Conservation (phyloP, 331 rosid genomes). For the Quercus tomentella region DNA sequence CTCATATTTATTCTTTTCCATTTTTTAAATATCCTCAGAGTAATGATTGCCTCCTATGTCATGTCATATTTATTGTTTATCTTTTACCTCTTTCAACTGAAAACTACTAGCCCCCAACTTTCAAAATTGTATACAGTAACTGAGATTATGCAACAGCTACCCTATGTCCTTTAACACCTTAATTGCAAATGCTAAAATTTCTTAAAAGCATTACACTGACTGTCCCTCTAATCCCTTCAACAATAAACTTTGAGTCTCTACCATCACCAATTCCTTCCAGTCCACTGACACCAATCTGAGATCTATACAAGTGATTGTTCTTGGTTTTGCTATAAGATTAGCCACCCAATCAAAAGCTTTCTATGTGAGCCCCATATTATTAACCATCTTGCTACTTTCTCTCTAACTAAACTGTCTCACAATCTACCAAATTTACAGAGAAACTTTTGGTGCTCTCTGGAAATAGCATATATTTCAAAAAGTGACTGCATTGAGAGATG, state of each 20-base stretch:
- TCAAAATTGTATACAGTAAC: background rate
- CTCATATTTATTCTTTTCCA: constrained; percentile 4
- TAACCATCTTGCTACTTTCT: background rate
- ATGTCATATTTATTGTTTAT: background rate
- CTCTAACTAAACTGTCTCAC: background rate
- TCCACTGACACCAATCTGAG: background rate
- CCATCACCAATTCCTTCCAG: background rate
- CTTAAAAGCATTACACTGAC: background rate
- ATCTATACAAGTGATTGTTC: background rate
- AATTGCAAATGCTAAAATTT: background rate
- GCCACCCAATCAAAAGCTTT: background rate
- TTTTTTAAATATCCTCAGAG: constrained; percentile 1
- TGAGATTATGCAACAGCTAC: background rate
- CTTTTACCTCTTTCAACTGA: background rate
- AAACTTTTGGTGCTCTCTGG: background rate
- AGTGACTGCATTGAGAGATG: background rate
- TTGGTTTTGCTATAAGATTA: background rate
- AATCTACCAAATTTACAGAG: background rate
- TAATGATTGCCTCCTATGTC: constrained; percentile 4
- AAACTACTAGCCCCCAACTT: background rate
- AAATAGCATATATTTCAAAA: background rate
- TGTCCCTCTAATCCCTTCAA: background rate
- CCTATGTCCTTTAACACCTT: background rate
- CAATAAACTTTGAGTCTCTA: background rate
- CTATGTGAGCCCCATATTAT: background rate